A percentile compares a stretch with the other conserved stretches of the same genome.
phyloP scores from a whole-genome alignment of 371 early-diverging fungal genomes.

The Mortierella sp. region DNA sequence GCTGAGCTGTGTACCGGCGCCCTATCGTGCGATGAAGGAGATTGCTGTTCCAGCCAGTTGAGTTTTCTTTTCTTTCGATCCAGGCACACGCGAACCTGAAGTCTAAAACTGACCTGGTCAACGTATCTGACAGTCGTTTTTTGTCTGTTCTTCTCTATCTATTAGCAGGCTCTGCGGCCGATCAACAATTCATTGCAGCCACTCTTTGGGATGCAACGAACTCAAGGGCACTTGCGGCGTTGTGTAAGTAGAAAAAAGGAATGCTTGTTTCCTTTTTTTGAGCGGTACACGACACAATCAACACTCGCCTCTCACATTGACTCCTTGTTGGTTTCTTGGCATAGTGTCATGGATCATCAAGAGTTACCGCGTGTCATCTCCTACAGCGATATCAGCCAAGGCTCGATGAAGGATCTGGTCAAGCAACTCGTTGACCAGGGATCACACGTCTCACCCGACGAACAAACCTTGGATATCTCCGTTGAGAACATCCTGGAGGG shows the following conservation, averaged over 20 bases:
- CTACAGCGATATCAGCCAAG: conserved; percentile 21
- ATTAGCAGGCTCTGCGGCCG: conserved; percentile 47
- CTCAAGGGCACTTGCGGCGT: conserved; percentile 46
- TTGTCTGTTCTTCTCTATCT: background rate
- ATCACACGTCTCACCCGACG: conserved; percentile 31
- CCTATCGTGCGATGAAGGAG: conserved; percentile 33
- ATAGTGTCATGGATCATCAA: conserved; percentile 34
- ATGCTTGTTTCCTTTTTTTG: too few species aligned
- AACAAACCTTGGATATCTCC: conserved; percentile 11
- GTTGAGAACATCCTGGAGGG: conserved; percentile 24
- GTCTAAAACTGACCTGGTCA: too few species aligned
- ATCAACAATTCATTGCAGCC: conserved; percentile 34
- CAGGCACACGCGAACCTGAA: background rate
- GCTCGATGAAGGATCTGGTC: conserved; percentile 12
- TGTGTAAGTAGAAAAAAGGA: conserved; percentile 37
- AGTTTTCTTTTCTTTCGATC: background rate
- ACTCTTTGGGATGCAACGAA: conserved; percentile 33
- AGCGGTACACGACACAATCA: background rate
- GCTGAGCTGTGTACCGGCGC: conserved; percentile 28
- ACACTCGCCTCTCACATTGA: background rate
- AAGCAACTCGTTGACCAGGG: conserved; percentile 29
- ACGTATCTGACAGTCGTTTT: background rate
- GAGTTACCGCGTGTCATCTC: conserved; percentile 39
- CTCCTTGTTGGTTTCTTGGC: background rate
- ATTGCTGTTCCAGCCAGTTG: conserved; percentile 48